Conservation (phyloP, 2,329 filamentous ascomycete species). For the Cytospora chrysosperma region DNA sequence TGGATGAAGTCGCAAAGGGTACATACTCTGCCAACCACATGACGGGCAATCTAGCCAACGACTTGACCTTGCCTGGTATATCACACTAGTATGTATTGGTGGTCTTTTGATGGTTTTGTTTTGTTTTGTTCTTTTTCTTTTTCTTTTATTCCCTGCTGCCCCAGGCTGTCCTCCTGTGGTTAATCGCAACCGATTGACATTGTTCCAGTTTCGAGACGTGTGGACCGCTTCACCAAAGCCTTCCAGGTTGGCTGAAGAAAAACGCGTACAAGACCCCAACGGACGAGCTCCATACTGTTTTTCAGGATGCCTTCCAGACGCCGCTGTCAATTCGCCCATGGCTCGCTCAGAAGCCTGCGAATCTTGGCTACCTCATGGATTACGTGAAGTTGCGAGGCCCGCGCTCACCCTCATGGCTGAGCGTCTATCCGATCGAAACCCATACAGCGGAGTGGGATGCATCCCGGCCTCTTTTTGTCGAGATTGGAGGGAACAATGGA, state of each 20-base stretch:
- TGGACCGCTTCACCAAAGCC: not conserved
- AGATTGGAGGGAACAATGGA: conserved; percentile 43
- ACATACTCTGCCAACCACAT: too few relatives aligned
- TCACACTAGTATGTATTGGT: too few relatives aligned
- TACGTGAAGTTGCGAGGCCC: conserved; percentile 32
- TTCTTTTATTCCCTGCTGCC: too few relatives aligned
- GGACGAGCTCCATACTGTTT: conserved; percentile 31
- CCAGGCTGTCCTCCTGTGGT: not conserved
- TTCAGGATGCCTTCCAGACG: conserved; percentile 37
- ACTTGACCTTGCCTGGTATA: too few relatives aligned
- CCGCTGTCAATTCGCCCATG: conserved; percentile 22
- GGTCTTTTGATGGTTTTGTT: too few relatives aligned
- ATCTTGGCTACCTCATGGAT: conserved; percentile 34
- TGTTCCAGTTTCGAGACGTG: not conserved
- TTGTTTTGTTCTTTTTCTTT: too few relatives aligned
- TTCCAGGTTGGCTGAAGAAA: conserved; percentile 24
- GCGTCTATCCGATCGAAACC: not conserved
- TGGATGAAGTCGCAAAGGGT: too few relatives aligned
- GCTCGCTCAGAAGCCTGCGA: not conserved
- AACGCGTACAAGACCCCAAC: conserved; percentile 34
- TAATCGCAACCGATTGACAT: not conserved
- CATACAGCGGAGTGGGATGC: conserved; percentile 26
- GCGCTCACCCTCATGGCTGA: conserved; percentile 25
- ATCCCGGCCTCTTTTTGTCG: conserved; percentile 36
- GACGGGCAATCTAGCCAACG: too few relatives aligned